phyloP scores from a whole-genome alignment of 441 rosid genomes.

The Populus hybrid region DNA sequence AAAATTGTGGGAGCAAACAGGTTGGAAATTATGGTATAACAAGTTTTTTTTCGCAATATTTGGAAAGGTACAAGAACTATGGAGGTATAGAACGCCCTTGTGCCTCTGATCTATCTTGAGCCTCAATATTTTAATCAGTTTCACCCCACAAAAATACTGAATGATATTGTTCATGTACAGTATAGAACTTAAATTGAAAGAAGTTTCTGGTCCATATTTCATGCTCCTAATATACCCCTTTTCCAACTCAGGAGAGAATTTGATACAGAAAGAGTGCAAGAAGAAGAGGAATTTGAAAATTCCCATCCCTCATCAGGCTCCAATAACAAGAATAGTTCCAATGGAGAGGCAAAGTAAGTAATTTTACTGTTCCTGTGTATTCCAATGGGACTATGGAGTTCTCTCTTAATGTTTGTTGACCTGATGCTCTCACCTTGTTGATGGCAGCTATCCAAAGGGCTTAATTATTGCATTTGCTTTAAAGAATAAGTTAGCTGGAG shows the following conservation, averaged over 20 bases:
- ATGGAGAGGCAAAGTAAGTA: constrained; percentile 32
- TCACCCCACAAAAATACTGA: too few species aligned
- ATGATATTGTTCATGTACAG: too few species aligned
- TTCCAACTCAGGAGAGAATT: constrained; percentile 54
- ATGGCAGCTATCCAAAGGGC: constrained; percentile 77
- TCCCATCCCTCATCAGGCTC: constrained; percentile 29
- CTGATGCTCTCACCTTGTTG: constrained; percentile 11
- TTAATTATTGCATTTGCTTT: constrained; percentile 75
- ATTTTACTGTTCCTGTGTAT: neutral
- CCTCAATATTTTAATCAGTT: neutral
- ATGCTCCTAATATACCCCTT: constrained; percentile 3
- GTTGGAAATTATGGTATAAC: too few species aligned
- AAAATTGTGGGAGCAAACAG: too few species aligned
- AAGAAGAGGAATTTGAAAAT: constrained; percentile 40
- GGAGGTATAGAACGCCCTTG: neutral
- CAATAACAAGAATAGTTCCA: constrained; percentile 36
- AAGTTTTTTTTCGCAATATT: too few species aligned
- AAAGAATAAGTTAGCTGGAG: constrained; percentile 45
- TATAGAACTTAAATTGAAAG: neutral
- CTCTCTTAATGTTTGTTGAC: constrained; percentile 1
- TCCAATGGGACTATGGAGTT: constrained; percentile 1
- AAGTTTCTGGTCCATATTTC: neutral
- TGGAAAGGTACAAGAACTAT: neutral
- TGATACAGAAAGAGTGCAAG: constrained; percentile 54
- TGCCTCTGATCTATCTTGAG: neutral